Evolutionary conservation across 495 filamentous ascomycete species (phyloP), one percentile per base, ranked within the genome.

Genomic region (Talaromyces adpressus): DNA sequence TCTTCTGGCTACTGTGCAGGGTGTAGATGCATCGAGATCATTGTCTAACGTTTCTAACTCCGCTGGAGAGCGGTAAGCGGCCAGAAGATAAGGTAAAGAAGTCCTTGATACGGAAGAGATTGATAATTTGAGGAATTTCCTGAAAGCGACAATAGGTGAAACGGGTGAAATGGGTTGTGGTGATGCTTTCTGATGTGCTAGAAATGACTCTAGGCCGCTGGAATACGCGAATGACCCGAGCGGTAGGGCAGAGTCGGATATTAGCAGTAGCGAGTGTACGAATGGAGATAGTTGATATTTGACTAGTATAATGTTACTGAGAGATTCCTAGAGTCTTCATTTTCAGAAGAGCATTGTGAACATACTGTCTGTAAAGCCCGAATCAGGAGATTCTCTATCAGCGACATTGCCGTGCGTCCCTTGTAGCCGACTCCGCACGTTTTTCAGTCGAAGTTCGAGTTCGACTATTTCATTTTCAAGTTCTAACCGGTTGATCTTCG

Each of bases 141-240:
- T 74, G 74, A 96, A 91, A 29, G 83, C 72, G 20, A 75, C 58
- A 29, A 77, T 64, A 12, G 67, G 71, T 57, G 69, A 70, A 62
- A 74, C 62, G 0, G 41, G 60, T 18, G 34, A 14, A 49, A 25
- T 36, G 51, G 73, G 70, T 49, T 64, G 61, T 39, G 77, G 75
- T 16, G 72, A 68, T 36, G 82, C 77, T 41, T 75, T 80, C 59
- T 87, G 84, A 79, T 98, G 94, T 2, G 91, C 89, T 29, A 97
- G 86, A 74, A 91, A 97, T 58, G 93, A 97, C 72, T 99, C 94
- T 34, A 99, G 84, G 0, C 93, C 93, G 67, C 84, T 89, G 79
- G 89, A 93, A 83, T 96, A 99, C 65, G 94, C 94, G 77, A 99
- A 99, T 47, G 92, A 95, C 69, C 95, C 95, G 0, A 99, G 81